Evolutionary conservation across 768 basidiomycete species (phyloP), one percentile per base, ranked within the genome.

Genomic region (Phanerochaete sordida): DNA sequence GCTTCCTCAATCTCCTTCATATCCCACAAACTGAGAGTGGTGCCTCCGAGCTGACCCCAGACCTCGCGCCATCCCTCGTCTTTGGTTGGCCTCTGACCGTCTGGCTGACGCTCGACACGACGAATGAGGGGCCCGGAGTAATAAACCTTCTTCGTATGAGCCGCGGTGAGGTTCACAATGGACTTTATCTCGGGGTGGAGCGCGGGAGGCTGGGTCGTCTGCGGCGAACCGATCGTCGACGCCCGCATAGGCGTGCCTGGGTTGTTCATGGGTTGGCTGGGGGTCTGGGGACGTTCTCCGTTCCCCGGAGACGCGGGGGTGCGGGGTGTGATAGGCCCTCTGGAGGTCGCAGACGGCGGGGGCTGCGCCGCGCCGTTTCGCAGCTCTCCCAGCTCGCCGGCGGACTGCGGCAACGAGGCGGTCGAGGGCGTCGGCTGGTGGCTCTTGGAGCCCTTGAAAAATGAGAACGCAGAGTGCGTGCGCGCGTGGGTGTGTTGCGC

Each of bases 31-130:
- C 91, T 93, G 65, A 95, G 80, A 23, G 90, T 94, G 5, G 91
- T 93, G 3, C 93, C 94, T 52, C 90, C 88, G 33, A 95, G 78
- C 74, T 95, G 93, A 1, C 88, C 93, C 91, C 91, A 95, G 16
- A 95, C 88, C 19, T 93, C 85, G 12, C 80, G 79, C 90, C 93
- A 93, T 1, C 85, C 84, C 2, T 90, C 90, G 67, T 91, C 88
- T 67, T 87, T 88, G 61, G 74, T 67, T 2, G 87, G 84, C 60
- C 78, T 80, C 65, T 86, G 81, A 23, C 92, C 90, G 70, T 91
- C 88, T 0, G 91, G 77, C 62, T 85, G 84, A n/a, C 87, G 82
- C 70, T 94, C 92, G 62, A 91, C 78, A 28, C 83, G 80, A 54
- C 90, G 86, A 16, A 91, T 77, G 21, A 95, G 83, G 15, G 89